Base-by-base conservation (phyloP, 305 asterid genomes). In the Fraxinus xanthoxyloides region DNA sequence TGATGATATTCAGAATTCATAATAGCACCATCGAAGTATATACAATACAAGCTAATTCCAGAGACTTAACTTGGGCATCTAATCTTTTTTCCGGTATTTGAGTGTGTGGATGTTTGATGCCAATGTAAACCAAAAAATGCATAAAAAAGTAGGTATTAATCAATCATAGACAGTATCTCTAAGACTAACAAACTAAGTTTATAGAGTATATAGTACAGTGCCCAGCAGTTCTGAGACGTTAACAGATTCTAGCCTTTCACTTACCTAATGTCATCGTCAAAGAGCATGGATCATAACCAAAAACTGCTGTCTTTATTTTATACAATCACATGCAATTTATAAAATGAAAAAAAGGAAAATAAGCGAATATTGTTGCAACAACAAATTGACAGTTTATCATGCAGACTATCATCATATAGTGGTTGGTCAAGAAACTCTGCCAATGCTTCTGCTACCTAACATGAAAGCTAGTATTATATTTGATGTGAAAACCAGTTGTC, bases 401-500 rank as follows among this genome's bases (percentile, higher is more conserved):
- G 79, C 59, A 65, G 83, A 32, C 85, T 82, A 82, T 76, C 24
- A 63, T 75, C 79, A 81, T 36, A 84, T 75, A 69, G 78, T 43
- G 23, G 67, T 56, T 13, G 35, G 51, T 77, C 69, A 70, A 77
- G 34, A 43, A 73, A 35, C 35, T 81, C 83, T 13, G 7, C 74
- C 59, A 56, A 75, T 61, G 81, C 61, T 87, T 84, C 80, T 34
- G 59, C 80, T 81, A 67, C 34, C 65, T 46, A 70, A 67, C 75
- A 77, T 63, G 28, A 38, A 63, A 79, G 72, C 84, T 74, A 83
- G 43, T 31, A 81, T 61, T 32, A 77, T 54, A 85, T 21, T 70
- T 26, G 59, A 72, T 35, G 67, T 28, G 30, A 23, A 36, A 78
- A 69, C 24, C 30, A 61, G 80, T 26, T 81, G 80, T 74, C 13